Evolutionary conservation across 441 rosid species (phyloP), one percentile per base, ranked within the genome.

Genomic region (Corymbia calophylla): DNA sequence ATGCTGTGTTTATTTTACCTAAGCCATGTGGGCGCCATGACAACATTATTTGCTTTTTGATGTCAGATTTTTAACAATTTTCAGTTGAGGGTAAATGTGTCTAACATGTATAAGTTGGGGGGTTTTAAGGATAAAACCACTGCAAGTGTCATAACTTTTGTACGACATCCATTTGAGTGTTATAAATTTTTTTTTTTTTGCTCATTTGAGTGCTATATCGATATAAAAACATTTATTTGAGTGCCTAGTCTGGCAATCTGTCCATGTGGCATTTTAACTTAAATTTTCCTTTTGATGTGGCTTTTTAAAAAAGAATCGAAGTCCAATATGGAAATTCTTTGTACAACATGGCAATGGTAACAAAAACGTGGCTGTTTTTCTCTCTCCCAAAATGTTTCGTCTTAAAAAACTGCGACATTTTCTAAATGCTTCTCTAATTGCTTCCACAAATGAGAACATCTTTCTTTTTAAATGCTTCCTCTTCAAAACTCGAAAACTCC

Each of bases 91-190:
- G 62, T 23, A 56, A 56, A 56, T 1, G 13, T 0, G 13, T 56
- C 5, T 21, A 2, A 56, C 3, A 56, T 21, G 29, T 56, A 23
- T 0, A 23, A 56, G 62, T 56, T 56, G 13, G 29, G 23, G 39
- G 39, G 39, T 35, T 35, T 35, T 35, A 35, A 35, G 39, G 53
- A 51, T 51, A 8, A 9, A 23, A 56, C 0, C 13, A 56, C 23
- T 0, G 13, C 23, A 56, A 56, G 9, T 56, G 23, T 4, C 5
- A 56, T 21, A 2, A 4, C 0, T 56, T 56, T 51, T 0, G 2
- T 56, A 56, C 2, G 1, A 35, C 39, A 35, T 5, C 39, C 39
- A 35, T 35, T 35, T 35, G 39, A 35, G 39, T 35, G 39, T 35
- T 35, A 35, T 35, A 35, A 35, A n/a, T n/a, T n/a, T n/a, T n/a